Evolutionary conservation across 345 rosid genomes (phyloP), one percentile per base, ranked within the genome.

Genomic region (Fremontodendron californicum): DNA sequence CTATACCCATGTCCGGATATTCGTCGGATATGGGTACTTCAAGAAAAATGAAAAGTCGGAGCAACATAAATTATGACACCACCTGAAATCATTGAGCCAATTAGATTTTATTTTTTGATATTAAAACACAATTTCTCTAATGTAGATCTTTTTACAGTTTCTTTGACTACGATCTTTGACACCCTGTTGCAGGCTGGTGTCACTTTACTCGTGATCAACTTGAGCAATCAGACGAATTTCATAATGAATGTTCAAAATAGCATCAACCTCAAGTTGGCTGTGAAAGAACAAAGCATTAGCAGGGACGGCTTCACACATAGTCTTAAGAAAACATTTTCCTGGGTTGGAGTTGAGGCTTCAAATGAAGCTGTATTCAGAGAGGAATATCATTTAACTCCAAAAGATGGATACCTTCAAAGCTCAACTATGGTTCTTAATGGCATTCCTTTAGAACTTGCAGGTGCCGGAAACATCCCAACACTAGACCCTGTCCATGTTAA

Each of bases 311-410:
- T 88, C 68, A 35, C 81, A 71, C 89, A 71, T 10, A 82, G 89
- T 65, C 80, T 93, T 31, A 95, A 89, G 82, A 89, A 78, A 80
- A 82, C 87, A 0, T 86, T 92, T 72, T 79, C 89, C 3, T 93
- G 95, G 83, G 81, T 90, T 0, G 98, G 97, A 72, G 79, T 45
- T 51, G 84, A 84, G 78, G 85, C 92, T 55, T 82, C 85, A 0
- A 86, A 85, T 35, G 86, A 77, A 40, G 54, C 75, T 45, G 42
- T 87, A 46, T 75, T 76, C 70, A 85, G 98, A 82, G 98, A 96
- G 82, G 99, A 96, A 82, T 96, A 96, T 81, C 96, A 93, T 82
- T 84, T 96, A 62, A 92, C 93, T 72, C 91, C 99, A 0, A 85
- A 89, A 81, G 85, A 90, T 12, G 88, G 94, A n/a, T 58, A 84